Percentiles rank a stretch among this genome's conserved stretches.
phyloP scores from a whole-genome alignment of 1,139 yeast species.

The Hansenula sp. region DNA sequence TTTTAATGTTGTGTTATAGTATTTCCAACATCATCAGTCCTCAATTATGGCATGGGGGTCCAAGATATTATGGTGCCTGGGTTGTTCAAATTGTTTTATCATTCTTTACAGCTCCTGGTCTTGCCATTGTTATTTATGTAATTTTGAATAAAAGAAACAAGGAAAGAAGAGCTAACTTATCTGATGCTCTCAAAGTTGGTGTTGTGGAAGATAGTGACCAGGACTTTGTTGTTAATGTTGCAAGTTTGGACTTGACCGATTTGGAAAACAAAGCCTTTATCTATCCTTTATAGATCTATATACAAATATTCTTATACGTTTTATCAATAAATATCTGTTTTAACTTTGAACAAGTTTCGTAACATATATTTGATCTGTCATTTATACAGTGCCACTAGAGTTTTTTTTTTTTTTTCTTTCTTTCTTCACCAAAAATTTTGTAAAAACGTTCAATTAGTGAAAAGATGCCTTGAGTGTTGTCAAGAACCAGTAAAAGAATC shows the following conservation, averaged over 20 bases:
- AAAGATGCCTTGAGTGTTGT: neutral
- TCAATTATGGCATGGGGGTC: constrained; percentile 39
- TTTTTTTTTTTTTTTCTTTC: neutral
- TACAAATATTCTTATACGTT: no score
- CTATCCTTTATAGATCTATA: constrained; percentile 31
- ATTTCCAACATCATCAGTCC: constrained; percentile 42
- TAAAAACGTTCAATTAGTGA: neutral
- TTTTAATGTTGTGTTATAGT: constrained; percentile 35
- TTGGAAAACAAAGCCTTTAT: constrained; percentile 41
- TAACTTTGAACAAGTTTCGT: no score
- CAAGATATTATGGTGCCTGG: constrained; percentile 46
- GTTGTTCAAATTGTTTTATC: constrained; percentile 47
- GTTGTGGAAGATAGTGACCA: constrained; percentile 16
- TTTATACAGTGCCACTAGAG: neutral
- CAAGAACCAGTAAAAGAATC: neutral
- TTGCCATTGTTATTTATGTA: constrained; percentile 34
- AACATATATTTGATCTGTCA: no score
- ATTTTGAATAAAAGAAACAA: constrained; percentile 35
- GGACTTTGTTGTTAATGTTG: constrained; percentile 32
- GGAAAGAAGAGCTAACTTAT: constrained; percentile 24
- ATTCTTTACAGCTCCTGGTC: constrained; percentile 36
- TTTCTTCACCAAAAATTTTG: neutral
- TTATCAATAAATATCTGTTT: no score
- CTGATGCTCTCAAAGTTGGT: constrained; percentile 14
- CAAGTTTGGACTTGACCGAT: constrained; percentile 44